Evolutionary conservation across 2,329 filamentous ascomycete species (phyloP).

Genomic region (Fusarium lyarnte): DNA sequence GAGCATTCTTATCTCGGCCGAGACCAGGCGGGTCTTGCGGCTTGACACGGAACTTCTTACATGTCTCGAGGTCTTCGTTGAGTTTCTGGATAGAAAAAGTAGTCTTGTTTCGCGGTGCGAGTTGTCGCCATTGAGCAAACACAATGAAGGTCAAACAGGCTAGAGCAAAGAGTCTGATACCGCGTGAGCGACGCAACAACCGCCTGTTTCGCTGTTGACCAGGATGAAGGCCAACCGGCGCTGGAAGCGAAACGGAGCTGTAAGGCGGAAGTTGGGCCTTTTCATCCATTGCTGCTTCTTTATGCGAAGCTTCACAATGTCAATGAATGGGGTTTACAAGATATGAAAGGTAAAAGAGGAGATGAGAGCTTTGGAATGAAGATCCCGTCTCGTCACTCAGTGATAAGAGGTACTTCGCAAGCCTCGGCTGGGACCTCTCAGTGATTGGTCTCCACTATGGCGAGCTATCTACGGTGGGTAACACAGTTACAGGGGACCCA

Average conservation of each 20-base stretch:
- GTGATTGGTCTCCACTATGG: slow-evolving; percentile 28
- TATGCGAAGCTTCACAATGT: not conserved
- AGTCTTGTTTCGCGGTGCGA: slow-evolving; percentile 44
- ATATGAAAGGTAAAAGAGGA: not conserved
- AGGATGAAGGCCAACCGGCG: slow-evolving; percentile 26
- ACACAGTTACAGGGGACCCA: not conserved
- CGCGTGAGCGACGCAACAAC: slow-evolving; percentile 55
- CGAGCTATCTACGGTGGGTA: slow-evolving; percentile 1
- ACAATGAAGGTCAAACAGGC: slow-evolving; percentile 61
- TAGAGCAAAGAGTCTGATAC: slow-evolving; percentile 55
- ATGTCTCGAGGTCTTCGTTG: slow-evolving; percentile 63
- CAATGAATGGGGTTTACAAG: not conserved
- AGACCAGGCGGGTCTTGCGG: slow-evolving; percentile 65
- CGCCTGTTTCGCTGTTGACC: slow-evolving; percentile 37
- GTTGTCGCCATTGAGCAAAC: slow-evolving; percentile 60
- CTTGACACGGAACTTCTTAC: slow-evolving; percentile 63
- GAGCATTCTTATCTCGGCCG: slow-evolving; percentile 68
- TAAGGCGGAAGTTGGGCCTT: slow-evolving; percentile 59
- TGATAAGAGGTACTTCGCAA: slow-evolving; percentile 14
- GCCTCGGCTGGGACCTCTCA: slow-evolving; percentile 1
- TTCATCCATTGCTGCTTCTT: slow-evolving; percentile 46
- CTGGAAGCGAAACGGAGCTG: slow-evolving; percentile 46
- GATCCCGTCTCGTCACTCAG: slow-evolving; percentile 9
- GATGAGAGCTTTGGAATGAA: slow-evolving; percentile 28
- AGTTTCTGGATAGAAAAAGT: slow-evolving; percentile 63